A percentile compares a stretch with the other conserved stretches of the same genome.
Conservation (phyloP, 2,329 filamentous ascomycete species). For the Ascochyta lentis region DNA sequence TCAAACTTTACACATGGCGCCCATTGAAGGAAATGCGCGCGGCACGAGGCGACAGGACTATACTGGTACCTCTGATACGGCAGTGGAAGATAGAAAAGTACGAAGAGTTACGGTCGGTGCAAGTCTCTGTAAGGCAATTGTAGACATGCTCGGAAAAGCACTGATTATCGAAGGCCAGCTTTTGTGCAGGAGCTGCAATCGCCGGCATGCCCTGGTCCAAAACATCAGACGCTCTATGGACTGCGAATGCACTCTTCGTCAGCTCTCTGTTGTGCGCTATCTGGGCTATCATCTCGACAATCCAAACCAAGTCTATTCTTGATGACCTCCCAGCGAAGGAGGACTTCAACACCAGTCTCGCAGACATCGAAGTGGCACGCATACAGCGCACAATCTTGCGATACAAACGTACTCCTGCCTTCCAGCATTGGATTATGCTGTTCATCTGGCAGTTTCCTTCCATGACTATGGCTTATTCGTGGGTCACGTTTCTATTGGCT, state of each 20-base stretch:
- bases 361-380: conserved; percentile 30
- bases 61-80: conserved; percentile 24
- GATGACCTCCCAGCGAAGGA: conserved; percentile 36
- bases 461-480: conserved; percentile 41
- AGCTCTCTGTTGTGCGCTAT: conserved; percentile 35
- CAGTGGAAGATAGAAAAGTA: conserved; percentile 41
- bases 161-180: conserved; percentile 29
- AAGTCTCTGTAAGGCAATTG: conserved; percentile 29
- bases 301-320: conserved; percentile 37
- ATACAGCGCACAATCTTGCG: conserved; percentile 29
- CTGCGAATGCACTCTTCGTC: conserved; percentile 32
- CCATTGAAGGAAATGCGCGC: conserved; percentile 31
- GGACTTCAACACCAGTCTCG: conserved; percentile 22
- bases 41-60: conserved; percentile 25
- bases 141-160: background rate
- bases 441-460: conserved; percentile 42
- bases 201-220: conserved; percentile 30
- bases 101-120: conserved; percentile 34
- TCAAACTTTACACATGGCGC: conserved; percentile 41
- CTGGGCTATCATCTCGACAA: conserved; percentile 39
- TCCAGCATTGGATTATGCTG: conserved; percentile 37
- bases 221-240: conserved; percentile 26
- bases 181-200: conserved; percentile 37
- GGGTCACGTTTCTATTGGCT: conserved; percentile 33
- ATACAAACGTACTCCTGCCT: conserved; percentile 31